Evolutionary conservation across 805 yeast genomes (phyloP), one percentile per base, ranked within the genome.

Genomic region (Wickerhamiella sergipiensis): DNA sequence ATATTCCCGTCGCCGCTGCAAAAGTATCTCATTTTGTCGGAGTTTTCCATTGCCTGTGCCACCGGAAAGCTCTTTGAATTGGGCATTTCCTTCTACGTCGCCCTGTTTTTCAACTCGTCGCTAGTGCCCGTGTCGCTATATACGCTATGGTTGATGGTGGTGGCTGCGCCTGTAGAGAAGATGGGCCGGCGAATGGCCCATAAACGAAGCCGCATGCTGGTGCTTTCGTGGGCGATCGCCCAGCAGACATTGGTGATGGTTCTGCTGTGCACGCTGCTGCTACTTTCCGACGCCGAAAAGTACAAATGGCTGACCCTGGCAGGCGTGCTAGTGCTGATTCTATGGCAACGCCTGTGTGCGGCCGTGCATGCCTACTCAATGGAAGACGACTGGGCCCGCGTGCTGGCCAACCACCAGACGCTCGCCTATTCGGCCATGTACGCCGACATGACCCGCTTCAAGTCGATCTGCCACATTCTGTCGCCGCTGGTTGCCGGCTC

Each of bases 381-480:
- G 47, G 49, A 59, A 21, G 46, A 47, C 21, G 63, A 60, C 45
- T 60, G 63, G 63, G 52, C 57, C n/a, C 54, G 51, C 23, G 53
- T 59, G 24, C 49, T 60, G 36, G 48, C 59, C n/a, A 57, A 58
- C 47, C 54, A 57, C 40, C 61, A 60, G 50, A 55, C 53, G 24
- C 45, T 46, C 19, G 47, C 54, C 15, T 52, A 55, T 19, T 36
- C 56, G 8, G 44, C 44, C 17, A 51, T 60, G 43, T 52, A 47
- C 33, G 38, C 18, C 5, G 12, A 50, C 22, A 52, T 55, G 47
- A 56, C 51, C 29, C 53, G 45, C n/a, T 24, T 54, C 23, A 47
- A 54, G 9, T 42, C 50, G 10, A 31, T 49, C 6, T 10, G 42
- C 15, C 56, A 55, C 44, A 19, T 56, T 19, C 8, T 49, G 7